Base-by-base conservation (phyloP, 306 rosid species). In the Medicago lupulina region DNA sequence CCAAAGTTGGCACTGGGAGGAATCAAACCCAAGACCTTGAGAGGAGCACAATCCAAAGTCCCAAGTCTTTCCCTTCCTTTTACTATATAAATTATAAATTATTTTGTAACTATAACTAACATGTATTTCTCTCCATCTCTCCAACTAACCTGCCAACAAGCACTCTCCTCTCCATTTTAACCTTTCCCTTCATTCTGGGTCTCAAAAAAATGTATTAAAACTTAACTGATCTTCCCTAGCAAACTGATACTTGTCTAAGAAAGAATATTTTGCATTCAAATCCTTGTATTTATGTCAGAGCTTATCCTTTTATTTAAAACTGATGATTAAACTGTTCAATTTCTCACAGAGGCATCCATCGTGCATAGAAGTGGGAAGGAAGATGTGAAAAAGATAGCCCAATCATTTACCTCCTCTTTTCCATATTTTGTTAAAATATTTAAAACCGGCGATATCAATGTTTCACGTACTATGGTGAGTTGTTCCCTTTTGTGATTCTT, bases 401-500 rank as follows among this genome's bases (percentile, higher is more conserved):
- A 81, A 74, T 80, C 90, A 70, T 91, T 93, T 88, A 81, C 85
- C 62, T 91, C 98, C 71, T 16, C 81, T 53, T 89, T 80, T 67
- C 96, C 98, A 0, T 89, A 83, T 84, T 91, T 93, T 41, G 88
- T 93, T 81, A 85, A 85, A 89, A 88, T 83, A 85, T 89, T 93
- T 92, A 93, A 91, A 87, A 87, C 89, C 84, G 89, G 87, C 91
- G 89, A 93, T 64, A 83, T 90, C 84, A 83, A 89, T 76, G 96
- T 96, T 74, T 88, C 98, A 76, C 91, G 85, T 76, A 89, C 98
- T 73, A 84, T 93, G 97, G 98, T 93, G 85, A 78, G 98, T 85
- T 77, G 34, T 65, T 79, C 73, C 63, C 62, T 84, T 70, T 59
- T 61, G 71, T 39, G 60, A 40, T 77, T 47, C 25, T 67, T 70